Percentiles rank a stretch among this genome's conserved stretches.
Evolutionary conservation across 2,329 filamentous ascomycete species (phyloP).

Genomic region (Xylaria multiplex): DNA sequence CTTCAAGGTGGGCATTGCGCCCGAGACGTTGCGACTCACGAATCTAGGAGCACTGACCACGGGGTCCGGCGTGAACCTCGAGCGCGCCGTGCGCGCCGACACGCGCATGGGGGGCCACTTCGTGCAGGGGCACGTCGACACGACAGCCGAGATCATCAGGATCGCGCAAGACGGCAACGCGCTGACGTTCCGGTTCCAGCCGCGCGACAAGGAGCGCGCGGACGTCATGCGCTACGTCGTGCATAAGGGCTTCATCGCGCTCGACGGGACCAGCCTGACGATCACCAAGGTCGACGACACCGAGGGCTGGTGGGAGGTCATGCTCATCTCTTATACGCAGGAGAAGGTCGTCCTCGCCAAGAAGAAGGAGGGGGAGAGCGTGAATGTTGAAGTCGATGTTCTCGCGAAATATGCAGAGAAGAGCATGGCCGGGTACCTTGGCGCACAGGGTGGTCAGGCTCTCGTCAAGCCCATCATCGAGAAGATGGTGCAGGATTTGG

Average conservation of each 20-base stretch:
- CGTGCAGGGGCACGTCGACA: slow-evolving; percentile 97
- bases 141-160: slow-evolving; percentile 77
- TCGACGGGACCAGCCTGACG: slow-evolving; percentile 95
- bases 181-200: slow-evolving; percentile 83
- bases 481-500: slow-evolving; percentile 77
- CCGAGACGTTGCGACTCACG: slow-evolving; percentile 94
- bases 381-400: slow-evolving; percentile 95
- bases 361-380: slow-evolving; percentile 81
- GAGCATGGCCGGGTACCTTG: slow-evolving; percentile 80
- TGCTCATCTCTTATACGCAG: slow-evolving; percentile 97
- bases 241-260: slow-evolving; percentile 93
- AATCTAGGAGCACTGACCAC: slow-evolving; percentile 82
- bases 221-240: slow-evolving; percentile 84
- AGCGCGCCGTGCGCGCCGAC: slow-evolving; percentile 88
- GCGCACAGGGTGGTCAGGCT: slow-evolving; percentile 61
- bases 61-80: slow-evolving; percentile 83
- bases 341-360: slow-evolving; percentile 84
- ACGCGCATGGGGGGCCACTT: slow-evolving; percentile 99
- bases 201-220: slow-evolving; percentile 54
- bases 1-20: slow-evolving; percentile 94
- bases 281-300: slow-evolving; percentile 85
- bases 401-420: slow-evolving; percentile 88
- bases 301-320: slow-evolving; percentile 90
- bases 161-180: slow-evolving; percentile 88
- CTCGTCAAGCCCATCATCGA: slow-evolving; percentile 68